These are phyloP conservation scores for Penicillium sp. DNA, from an alignment of 2,329 filamentous ascomycete genomes.

Conservation along the genomic window DNA sequence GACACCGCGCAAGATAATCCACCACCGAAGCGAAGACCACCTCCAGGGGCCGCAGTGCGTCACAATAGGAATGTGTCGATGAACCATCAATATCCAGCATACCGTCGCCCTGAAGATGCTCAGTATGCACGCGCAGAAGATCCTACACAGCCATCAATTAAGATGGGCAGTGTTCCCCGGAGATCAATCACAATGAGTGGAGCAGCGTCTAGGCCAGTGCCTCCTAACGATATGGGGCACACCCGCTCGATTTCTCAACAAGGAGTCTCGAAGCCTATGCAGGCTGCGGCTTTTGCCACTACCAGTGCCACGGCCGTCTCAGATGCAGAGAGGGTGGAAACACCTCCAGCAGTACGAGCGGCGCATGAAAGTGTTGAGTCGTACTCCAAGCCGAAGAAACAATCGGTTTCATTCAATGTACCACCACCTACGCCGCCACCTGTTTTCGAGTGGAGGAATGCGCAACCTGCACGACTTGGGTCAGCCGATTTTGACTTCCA, in stretches of 20 bases:
- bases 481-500: constrained; percentile 61
- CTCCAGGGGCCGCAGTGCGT: constrained; percentile 14
- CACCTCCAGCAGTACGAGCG: constrained; percentile 15
- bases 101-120: constrained; percentile 18
- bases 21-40: constrained; percentile 10
- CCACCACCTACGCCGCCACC: constrained; percentile 48
- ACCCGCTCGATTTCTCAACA: constrained; percentile 19
- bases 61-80: constrained; percentile 18
- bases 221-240: constrained; percentile 2
- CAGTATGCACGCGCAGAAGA: constrained; percentile 21
- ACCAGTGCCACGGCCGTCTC: background rate
- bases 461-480: constrained; percentile 59
- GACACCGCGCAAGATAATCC: constrained; percentile 3
- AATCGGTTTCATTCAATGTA: constrained; percentile 48
- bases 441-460: constrained; percentile 66
- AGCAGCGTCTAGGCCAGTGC: constrained; percentile 11
- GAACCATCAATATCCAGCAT: constrained; percentile 21
- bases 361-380: constrained; percentile 21
- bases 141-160: constrained; percentile 12
- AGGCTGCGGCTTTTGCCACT: constrained; percentile 1
- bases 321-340: constrained; percentile 15
- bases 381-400: constrained; percentile 35
- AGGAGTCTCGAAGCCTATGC: constrained; percentile 4
- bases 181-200: constrained; percentile 29
- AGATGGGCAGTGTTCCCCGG: constrained; percentile 23